Percentiles rank a stretch among this genome's conserved stretches.
Evolutionary conservation across 1,284 basidiomycete species (phyloP).

Genomic region (Austroboletus olivaceoglutinosus): DNA sequence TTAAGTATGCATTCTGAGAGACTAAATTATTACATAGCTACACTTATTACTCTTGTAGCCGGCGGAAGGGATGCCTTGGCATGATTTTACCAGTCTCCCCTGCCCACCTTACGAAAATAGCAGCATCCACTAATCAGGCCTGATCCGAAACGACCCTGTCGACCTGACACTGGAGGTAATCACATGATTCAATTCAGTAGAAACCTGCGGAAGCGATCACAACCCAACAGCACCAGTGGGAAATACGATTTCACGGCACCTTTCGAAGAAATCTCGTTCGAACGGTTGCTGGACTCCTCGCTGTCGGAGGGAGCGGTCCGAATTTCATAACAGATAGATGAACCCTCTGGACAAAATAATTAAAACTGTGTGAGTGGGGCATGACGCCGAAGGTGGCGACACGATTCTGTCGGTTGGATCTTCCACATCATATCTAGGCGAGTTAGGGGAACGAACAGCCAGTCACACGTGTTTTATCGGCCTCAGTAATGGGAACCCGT

Average conservation of each 20-base stretch:
- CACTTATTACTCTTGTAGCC: no score
- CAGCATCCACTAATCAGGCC: no score
- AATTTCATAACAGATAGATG: background rate
- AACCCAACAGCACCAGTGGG: background rate
- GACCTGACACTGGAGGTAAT: no score
- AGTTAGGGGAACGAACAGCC: background rate
- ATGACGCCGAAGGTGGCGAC: background rate
- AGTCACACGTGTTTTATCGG: background rate
- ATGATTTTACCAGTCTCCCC: no score
- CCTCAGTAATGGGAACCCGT: background rate
- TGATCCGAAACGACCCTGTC: no score
- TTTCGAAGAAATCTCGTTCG: background rate
- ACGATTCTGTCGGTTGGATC: background rate
- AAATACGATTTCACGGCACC: background rate
- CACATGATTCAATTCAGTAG: background rate
- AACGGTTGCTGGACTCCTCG: background rate
- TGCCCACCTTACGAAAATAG: no score
- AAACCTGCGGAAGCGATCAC: background rate
- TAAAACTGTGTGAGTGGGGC: background rate
- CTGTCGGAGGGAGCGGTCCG: background rate
- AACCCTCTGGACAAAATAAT: background rate
- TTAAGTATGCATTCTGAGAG: no score
- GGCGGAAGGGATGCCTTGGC: no score
- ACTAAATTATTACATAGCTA: no score
- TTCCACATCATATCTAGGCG: background rate